A percentile compares a stretch with the other conserved stretches of the same genome.
phyloP scores from a whole-genome alignment of 2,329 filamentous ascomycete genomes.

The Ceratocystis variospora region DNA sequence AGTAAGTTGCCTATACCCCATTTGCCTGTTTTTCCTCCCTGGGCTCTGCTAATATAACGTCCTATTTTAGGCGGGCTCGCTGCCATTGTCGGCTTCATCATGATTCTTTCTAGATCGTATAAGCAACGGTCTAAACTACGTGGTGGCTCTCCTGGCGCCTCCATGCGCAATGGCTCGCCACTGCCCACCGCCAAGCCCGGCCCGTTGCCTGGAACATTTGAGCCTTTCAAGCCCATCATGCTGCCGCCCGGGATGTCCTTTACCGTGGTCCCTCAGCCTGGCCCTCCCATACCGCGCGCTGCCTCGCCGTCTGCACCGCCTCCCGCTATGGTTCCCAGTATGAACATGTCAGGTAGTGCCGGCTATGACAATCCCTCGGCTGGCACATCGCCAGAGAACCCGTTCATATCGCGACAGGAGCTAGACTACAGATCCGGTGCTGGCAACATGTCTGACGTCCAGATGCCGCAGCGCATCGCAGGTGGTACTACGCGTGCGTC shows the following conservation, averaged over 20 bases:
- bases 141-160: constrained; percentile 4
- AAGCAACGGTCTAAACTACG: not conserved
- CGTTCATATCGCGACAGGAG: not conserved
- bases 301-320: not conserved
- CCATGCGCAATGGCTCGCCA: not conserved
- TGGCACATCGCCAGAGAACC: not conserved
- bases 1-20: not conserved
- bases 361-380: not conserved
- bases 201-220: constrained; percentile 16
- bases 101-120: constrained; percentile 13
- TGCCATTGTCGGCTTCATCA: constrained; percentile 16
- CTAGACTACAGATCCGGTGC: not conserved
- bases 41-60: not conserved
- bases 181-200: constrained; percentile 14
- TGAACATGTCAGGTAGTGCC: not conserved
- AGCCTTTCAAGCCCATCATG: constrained; percentile 17
- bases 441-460: too few species aligned
- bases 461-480: not conserved
- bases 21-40: not conserved
- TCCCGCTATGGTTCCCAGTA: not conserved
- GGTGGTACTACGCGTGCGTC: not conserved
- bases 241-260: constrained; percentile 15
- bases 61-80: constrained; percentile 10
- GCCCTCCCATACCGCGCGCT: not conserved
- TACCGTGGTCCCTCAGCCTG: not conserved